Evolutionary conservation across 495 filamentous ascomycete genomes (phyloP).

Genomic region (Evansstolkia leycettana): DNA sequence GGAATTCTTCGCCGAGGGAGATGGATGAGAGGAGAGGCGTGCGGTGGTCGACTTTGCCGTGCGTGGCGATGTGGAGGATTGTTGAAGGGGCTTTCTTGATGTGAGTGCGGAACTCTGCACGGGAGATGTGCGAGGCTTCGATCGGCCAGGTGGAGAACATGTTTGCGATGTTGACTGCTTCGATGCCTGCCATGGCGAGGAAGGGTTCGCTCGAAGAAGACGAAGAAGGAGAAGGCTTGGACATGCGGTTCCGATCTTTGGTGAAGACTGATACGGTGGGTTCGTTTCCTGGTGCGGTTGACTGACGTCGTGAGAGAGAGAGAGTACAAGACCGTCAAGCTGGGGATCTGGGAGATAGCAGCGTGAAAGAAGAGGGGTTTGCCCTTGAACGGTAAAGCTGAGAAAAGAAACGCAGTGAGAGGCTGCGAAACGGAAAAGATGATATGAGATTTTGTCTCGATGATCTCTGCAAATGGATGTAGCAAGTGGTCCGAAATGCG

Average conservation of each 20-base stretch:
- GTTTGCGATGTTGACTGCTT: constrained; percentile 17
- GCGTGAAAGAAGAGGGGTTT: constrained; percentile 15
- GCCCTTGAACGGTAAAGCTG: constrained; percentile 10
- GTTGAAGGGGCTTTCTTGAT: constrained; percentile 10
- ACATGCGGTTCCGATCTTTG: constrained; percentile 15
- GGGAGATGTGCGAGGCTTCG: constrained; percentile 13
- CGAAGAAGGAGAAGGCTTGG: neutral
- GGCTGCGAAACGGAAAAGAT: constrained; percentile 17
- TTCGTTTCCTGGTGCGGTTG: constrained; percentile 3
- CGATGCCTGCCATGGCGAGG: constrained; percentile 18
- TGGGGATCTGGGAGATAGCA: constrained; percentile 15
- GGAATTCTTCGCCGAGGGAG: constrained; percentile 18
- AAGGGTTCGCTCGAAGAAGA: too few relatives aligned
- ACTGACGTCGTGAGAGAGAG: constrained; percentile 11
- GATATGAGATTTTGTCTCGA: constrained; percentile 13
- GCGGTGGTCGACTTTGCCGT: constrained; percentile 12
- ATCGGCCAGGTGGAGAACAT: constrained; percentile 18
- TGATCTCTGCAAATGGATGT: constrained; percentile 10
- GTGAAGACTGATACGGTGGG: constrained; percentile 18
- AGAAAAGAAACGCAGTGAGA: constrained; percentile 17
- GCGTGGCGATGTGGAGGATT: constrained; percentile 20
- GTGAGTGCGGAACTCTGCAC: constrained; percentile 11
- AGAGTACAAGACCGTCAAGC: constrained; percentile 15
- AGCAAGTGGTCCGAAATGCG: constrained; percentile 10
- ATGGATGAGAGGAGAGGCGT: constrained; percentile 19